Base-by-base conservation (phyloP, 257 asterid genomes). In the Fraxinus excelsior region DNA sequence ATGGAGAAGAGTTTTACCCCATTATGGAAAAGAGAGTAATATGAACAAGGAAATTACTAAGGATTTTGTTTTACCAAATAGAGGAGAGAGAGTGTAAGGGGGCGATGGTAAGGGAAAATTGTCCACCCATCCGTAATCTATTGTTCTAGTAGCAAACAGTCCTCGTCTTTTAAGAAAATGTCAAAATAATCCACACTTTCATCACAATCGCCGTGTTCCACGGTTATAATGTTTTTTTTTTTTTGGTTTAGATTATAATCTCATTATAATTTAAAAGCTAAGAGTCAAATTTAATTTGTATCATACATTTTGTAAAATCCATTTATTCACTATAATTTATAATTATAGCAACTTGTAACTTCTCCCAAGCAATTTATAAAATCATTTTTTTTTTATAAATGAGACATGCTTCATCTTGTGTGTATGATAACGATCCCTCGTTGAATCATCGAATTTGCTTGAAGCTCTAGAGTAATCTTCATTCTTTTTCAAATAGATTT, bases 1-100 rank as follows among this genome's bases (percentile, higher is more conserved):
- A 62, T 19, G 68, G 18, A 62, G 3, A 62, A 62, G 68, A 23
- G 32, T 25, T 62, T 62, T 23, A 23, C 68, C 68, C 34, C 32
- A 1, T 10, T 62, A 62, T 11, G 35, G 35, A 26, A 62, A 26
- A 26, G 68, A 62, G 35, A 26, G 19, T 58, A 62, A 62, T 26
- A 18, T 62, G 68, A 26, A 62, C 68, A 3, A 16, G 19, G 10
- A 73, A 40, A 71, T 32, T 8, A 21, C 44, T 1, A 58, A 72
- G 44, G 72, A 46, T 34, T 38, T 38, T 38, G 13, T 38, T 38
- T 38, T 40, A 72, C 87, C 85, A 80, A 86, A 87, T 81, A 82
- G 67, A 83, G 89, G 82, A 84, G 82, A 83, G 29, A 60, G 69
- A 40, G 44, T 9, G 11, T 40, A 6, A 7, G 42, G 10, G 42